Percentiles rank a stretch among this genome's conserved stretches.
phyloP scores from a whole-genome alignment of 1,139 yeast genomes.

The Sugiyamaella neomexicana region DNA sequence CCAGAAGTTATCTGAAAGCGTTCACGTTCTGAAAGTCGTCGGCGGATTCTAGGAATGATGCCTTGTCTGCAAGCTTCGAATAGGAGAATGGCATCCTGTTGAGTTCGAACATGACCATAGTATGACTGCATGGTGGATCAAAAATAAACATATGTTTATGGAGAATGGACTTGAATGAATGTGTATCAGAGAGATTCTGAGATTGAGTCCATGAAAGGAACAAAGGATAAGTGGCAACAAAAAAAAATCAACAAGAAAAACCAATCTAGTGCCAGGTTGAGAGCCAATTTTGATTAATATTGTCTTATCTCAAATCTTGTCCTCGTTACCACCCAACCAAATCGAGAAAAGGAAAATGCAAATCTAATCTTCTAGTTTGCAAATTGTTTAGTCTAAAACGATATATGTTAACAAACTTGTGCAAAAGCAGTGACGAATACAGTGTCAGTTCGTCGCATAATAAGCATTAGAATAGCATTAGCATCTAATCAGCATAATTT shows the following conservation, averaged over 20 bases:
- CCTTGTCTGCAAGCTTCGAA: slow-evolving; percentile 56
- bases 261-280: too few relatives aligned
- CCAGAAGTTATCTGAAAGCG: slow-evolving; percentile 51
- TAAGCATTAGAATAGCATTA: slow-evolving; percentile 3
- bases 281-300: not conserved
- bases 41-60: slow-evolving; percentile 49
- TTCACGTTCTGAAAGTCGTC: slow-evolving; percentile 54
- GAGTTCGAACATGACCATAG: slow-evolving; percentile 51
- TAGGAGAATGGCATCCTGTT: slow-evolving; percentile 55
- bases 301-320: not conserved
- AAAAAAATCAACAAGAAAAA: too few relatives aligned
- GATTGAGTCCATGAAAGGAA: too few relatives aligned
- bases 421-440: too few relatives aligned
- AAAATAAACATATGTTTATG: not conserved
- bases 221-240: too few relatives aligned
- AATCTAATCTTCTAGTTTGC: not conserved
- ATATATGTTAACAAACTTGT: too few relatives aligned
- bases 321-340: too few relatives aligned
- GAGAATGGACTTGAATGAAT: not conserved
- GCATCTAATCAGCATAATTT: slow-evolving; percentile 6
- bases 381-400: not conserved
- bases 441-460: not conserved
- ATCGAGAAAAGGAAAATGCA: too few relatives aligned
- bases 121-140: slow-evolving; percentile 49
- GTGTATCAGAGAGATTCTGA: too few relatives aligned